A percentile compares a stretch with the other conserved stretches of the same genome.
These are phyloP conservation scores for Camelina laxa DNA, from an alignment of 345 rosid genomes.

Conservation along the genomic window DNA sequence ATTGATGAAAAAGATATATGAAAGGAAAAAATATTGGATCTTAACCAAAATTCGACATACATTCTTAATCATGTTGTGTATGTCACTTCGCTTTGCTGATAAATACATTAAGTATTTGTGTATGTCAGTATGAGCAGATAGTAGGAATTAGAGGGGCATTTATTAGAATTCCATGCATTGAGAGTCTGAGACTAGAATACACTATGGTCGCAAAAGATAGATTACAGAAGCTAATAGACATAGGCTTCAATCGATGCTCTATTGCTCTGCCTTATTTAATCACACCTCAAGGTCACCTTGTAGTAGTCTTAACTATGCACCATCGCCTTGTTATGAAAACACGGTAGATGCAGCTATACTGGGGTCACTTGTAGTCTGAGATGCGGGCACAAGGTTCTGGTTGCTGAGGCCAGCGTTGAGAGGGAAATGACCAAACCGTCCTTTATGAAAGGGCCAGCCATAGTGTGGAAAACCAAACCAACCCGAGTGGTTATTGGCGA, in stretches of 20 bases:
- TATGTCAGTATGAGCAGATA: conserved; percentile 16
- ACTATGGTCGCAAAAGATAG: conserved; percentile 16
- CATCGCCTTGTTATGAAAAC: conserved; percentile 15
- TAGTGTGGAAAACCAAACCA: background rate
- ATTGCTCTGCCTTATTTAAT: conserved; percentile 19
- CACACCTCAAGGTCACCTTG: background rate
- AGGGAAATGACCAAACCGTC: conserved; percentile 14
- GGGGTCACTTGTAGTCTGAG: conserved; percentile 12
- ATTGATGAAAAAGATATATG: conserved; percentile 32
- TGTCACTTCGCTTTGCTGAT: conserved; percentile 5
- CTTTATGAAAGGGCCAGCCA: background rate
- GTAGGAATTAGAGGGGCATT: background rate
- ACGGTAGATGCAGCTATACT: conserved; percentile 8
- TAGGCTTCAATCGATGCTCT: background rate
- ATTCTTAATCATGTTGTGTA: conserved; percentile 11
- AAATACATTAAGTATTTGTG: background rate
- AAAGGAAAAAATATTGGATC: background rate
- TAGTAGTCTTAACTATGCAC: background rate
- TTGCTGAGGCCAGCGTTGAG: conserved; percentile 3
- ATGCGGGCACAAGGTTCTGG: background rate
- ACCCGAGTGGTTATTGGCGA: background rate
- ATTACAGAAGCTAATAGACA: conserved; percentile 11
- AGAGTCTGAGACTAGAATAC: conserved; percentile 1
- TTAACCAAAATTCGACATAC: background rate
- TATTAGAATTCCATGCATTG: conserved; percentile 13